Conservation (phyloP, 176 grass and related monocot genomes). For the Zea luxurians region DNA sequence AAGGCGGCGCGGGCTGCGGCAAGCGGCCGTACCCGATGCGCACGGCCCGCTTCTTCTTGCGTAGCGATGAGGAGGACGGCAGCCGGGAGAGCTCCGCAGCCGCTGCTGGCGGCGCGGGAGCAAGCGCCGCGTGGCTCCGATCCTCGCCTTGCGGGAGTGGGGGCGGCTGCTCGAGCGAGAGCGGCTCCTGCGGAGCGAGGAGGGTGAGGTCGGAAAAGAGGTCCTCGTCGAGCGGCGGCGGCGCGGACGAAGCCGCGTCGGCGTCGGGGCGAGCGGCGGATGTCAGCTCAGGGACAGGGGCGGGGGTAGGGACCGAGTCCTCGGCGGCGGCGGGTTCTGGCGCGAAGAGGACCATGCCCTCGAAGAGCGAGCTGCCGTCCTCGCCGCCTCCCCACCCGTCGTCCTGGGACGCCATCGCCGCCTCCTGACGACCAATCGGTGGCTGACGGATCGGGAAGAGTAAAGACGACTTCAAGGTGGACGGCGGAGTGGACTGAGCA, state of each 20-base stretch:
- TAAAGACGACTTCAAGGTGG: not conserved
- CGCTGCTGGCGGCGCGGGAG: slow-evolving; percentile 3
- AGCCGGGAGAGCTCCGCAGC: slow-evolving; percentile 29
- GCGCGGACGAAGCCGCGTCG: not conserved
- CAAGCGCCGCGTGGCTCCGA: slow-evolving; percentile 18
- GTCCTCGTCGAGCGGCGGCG: slow-evolving; percentile 75
- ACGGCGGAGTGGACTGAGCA: not conserved
- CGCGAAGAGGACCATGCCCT: slow-evolving; percentile 90
- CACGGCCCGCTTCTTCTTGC: slow-evolving; percentile 93
- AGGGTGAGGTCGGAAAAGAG: slow-evolving; percentile 98
- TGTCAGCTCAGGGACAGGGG: slow-evolving; percentile 25
- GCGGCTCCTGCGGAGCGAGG: slow-evolving; percentile 45
- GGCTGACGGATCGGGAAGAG: slow-evolving; percentile 12
- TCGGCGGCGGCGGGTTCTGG: slow-evolving; percentile 18
- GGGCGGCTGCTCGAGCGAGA: slow-evolving; percentile 17
- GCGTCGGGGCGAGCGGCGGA: slow-evolving; percentile 20
- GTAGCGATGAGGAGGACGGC: slow-evolving; percentile 46
- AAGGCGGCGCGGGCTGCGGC: slow-evolving; percentile 28
- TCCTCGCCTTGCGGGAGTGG: not conserved
- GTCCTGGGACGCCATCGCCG: slow-evolving; percentile 56
- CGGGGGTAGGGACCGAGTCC: slow-evolving; percentile 6
- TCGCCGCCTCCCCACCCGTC: slow-evolving; percentile 47
- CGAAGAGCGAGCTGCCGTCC: slow-evolving; percentile 67
- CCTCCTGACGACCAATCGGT: not conserved
- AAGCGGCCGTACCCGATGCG: slow-evolving; percentile 88